Evolutionary conservation across 2,329 filamentous ascomycete genomes (phyloP), one percentile per base, ranked within the genome.

Genomic region (Ambrosiella xylebori): DNA sequence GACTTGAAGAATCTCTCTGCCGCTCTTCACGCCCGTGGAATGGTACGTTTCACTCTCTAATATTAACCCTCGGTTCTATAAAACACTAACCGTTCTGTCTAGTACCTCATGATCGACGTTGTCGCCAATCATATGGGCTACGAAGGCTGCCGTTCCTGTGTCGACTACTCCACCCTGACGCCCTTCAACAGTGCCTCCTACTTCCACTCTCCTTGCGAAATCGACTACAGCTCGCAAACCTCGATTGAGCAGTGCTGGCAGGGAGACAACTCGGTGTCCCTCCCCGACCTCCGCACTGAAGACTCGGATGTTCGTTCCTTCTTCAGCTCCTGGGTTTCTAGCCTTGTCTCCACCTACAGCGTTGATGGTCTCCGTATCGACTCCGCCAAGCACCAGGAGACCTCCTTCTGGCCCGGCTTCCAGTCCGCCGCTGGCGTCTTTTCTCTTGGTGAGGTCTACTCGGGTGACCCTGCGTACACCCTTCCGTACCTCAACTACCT

Each of bases 261-360:
- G 27, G 77, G 76, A 9, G 72, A 76, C 63, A 64, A 68, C 35
- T 69, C 65, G 2, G 71, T 76, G 7, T 57, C 61, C 11, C 56
- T 62, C 65, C 85, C 86, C 0, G 86, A 90, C 63, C 73, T 90
- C 11, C 89, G 90, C 68, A 90, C 85, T 84, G 83, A 88, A 63
- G 83, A 83, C 60, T 72, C 74, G 0, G 78, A 78, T 1, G 78
- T 84, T 0, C 76, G 84, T 5, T 85, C 84, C 0, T 80, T 87
- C 7, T 82, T 86, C 66, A 74, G 83, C 50, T 74, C 76, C 49
- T 75, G 82, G 8, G 81, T 86, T 73, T 74, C 61, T 37, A 52
- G 76, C 4, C 89, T 88, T 66, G 90, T 86, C 85, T 74, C 88
- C 1, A 72, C 84, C 59, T 77, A 77, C 27, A 84, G 84, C 1